A percentile compares a stretch with the other conserved stretches of the same genome.
These are phyloP conservation scores for Hydnomerulius pinastri DNA, from an alignment of 768 basidiomycete genomes.

Conservation along the genomic window DNA sequence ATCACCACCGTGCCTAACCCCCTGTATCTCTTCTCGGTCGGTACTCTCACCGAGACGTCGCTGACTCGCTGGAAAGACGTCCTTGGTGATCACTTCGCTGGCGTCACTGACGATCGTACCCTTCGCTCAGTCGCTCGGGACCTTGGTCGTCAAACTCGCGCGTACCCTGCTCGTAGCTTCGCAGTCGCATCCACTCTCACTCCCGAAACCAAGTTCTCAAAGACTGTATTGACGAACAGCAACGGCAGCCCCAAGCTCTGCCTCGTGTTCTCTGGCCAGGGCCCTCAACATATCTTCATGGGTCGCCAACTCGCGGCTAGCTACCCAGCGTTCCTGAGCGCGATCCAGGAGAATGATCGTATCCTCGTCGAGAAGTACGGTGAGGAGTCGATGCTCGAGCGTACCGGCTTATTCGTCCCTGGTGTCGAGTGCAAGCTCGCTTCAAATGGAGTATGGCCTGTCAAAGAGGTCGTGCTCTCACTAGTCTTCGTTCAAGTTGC, in stretches of 20 bases:
- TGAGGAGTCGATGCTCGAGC: conserved; percentile 34
- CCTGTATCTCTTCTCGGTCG: conserved; percentile 27
- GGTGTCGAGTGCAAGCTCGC: conserved; percentile 22
- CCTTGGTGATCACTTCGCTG: conserved; percentile 15
- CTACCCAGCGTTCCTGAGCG: conserved; percentile 32
- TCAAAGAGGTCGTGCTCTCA: conserved; percentile 34
- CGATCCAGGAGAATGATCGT: conserved; percentile 34
- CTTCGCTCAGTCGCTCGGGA: conserved; percentile 31
- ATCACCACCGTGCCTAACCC: conserved; percentile 7
- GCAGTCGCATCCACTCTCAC: conserved; percentile 24
- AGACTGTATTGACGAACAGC: conserved; percentile 25
- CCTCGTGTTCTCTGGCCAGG: conserved; percentile 38
- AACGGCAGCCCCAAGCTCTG: conserved; percentile 32
- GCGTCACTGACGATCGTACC: conserved; percentile 19
- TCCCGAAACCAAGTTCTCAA: conserved; percentile 29
- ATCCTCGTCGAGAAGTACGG: conserved; percentile 29
- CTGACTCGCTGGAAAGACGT: conserved; percentile 26
- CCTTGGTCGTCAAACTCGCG: conserved; percentile 30
- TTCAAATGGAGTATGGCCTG: conserved; percentile 32
- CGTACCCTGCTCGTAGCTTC: conserved; percentile 30
- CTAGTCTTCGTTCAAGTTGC: conserved; percentile 37
- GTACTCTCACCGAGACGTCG: conserved; percentile 29
- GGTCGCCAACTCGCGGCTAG: conserved; percentile 36
- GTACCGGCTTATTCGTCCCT: conserved; percentile 35
- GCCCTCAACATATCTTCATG: conserved; percentile 38